Evolutionary conservation across 176 grass and related monocot genomes (phyloP).

Genomic region (Eleusine coracana): DNA sequence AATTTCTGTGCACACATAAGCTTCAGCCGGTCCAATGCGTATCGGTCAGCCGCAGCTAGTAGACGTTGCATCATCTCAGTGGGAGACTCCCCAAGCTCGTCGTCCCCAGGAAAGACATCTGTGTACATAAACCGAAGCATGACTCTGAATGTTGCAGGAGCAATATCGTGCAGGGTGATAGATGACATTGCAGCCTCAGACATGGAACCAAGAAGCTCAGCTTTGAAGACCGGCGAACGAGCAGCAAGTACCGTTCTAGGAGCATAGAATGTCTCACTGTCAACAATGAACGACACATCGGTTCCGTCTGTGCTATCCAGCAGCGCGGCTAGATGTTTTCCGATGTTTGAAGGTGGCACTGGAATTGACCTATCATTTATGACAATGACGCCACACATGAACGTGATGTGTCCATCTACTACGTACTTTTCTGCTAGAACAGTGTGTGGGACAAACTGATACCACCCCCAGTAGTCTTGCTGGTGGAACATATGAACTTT

Average conservation of each 20-base stretch:
- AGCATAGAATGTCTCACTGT: neutral
- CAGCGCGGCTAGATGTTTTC: slow-evolving; percentile 10
- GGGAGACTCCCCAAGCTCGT: neutral
- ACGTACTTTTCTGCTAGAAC: neutral
- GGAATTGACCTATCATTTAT: neutral
- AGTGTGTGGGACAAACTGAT: neutral
- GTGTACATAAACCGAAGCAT: slow-evolving; percentile 64
- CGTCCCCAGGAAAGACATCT: slow-evolving; percentile 25
- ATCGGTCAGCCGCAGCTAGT: slow-evolving; percentile 62
- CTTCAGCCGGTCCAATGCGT: slow-evolving; percentile 58
- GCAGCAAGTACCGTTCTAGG: neutral
- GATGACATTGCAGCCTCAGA: neutral
- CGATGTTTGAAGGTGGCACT: neutral
- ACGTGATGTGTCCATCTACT: neutral
- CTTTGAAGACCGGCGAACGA: neutral
- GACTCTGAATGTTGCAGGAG: slow-evolving; percentile 35
- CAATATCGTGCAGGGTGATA: slow-evolving; percentile 33
- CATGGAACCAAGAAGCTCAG: neutral
- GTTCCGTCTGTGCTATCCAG: neutral
- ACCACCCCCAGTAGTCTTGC: neutral
- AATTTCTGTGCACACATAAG: slow-evolving; percentile 46
- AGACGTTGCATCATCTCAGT: neutral
- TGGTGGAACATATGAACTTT: neutral
- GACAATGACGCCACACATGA: neutral
- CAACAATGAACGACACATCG: slow-evolving; percentile 34